Base-by-base conservation (phyloP, 306 rosid genomes). In the Potentilla sterilis region DNA sequence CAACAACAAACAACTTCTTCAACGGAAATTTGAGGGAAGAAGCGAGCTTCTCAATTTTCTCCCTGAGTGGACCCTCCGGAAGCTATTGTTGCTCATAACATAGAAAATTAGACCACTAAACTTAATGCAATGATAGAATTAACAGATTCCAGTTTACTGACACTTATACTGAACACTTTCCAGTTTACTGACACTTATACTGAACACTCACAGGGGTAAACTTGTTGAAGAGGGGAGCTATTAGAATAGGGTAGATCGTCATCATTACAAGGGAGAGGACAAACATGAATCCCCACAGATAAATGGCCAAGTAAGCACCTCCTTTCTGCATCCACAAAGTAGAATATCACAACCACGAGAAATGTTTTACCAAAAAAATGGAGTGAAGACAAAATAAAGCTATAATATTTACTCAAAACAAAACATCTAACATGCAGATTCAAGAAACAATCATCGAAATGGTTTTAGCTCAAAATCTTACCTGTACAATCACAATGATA, bases 151-250 rank as follows among this genome's bases (percentile, higher is more conserved):
- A 49, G 42, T 70, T 63, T 44, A 48, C 48, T 70, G 61, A 61
- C 22, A 46, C 5, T 65, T 65, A 54, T 28, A 65, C 21, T 12
- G 75, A 67, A 73, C 86, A 86, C 97, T 90, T 61, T 49, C 73
- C 37, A 49, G 38, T 70, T 63, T 44, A 48, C 48, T 70, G 61
- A 62, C 24, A 46, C 5, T 65, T 65, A 54, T 28, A 65, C 21
- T 12, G 75, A 67, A 73, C 86, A 86, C 97, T 90, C 79, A 95
- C 98, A 38, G 97, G 91, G 61, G 97, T 92, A 81, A 95, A 95
- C 87, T 92, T 95, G 77, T 95, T 95, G 82, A 95, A 95, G 68
- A 95, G 95, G 62, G 98, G 98, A 61, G 98, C 98, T 78, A 95
- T 92, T 24, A 95, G 88, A 81, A 95, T 77, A 49, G 98, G 98